A percentile compares a stretch with the other conserved stretches of the same genome.
Evolutionary conservation across 2,329 filamentous ascomycete genomes (phyloP).

Genomic region (Aspergillus fischeri): DNA sequence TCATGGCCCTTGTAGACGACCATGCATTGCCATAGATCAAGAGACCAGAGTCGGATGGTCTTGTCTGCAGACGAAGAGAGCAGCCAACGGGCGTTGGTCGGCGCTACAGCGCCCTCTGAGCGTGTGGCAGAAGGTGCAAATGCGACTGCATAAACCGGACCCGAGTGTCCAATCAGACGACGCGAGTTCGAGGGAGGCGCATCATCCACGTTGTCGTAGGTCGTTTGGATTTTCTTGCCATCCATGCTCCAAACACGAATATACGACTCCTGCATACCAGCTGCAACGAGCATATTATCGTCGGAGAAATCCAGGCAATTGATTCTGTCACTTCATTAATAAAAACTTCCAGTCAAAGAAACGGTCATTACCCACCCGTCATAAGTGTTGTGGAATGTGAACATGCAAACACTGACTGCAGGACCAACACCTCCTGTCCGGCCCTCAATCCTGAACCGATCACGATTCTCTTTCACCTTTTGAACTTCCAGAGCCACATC

Average conservation of each 20-base stretch:
- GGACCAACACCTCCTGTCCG: slow-evolving; percentile 79
- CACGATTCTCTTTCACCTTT: slow-evolving; percentile 86
- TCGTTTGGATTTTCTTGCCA: slow-evolving; percentile 71
- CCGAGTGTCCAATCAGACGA: slow-evolving; percentile 79
- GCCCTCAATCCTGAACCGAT: slow-evolving; percentile 82
- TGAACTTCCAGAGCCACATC: slow-evolving; percentile 94
- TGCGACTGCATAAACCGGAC: slow-evolving; percentile 80
- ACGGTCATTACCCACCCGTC: slow-evolving; percentile 61
- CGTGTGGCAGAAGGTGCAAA: slow-evolving; percentile 70
- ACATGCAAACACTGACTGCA: slow-evolving; percentile 88
- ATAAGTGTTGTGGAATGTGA: slow-evolving; percentile 95
- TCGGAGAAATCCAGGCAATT: slow-evolving; percentile 96
- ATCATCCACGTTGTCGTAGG: slow-evolving; percentile 56
- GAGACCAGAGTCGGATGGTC: slow-evolving; percentile 85
- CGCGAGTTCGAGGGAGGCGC: slow-evolving; percentile 67
- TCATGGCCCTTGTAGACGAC: slow-evolving; percentile 93
- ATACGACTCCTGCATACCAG: slow-evolving; percentile 88
- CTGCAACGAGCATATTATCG: slow-evolving; percentile 80
- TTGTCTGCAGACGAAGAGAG: slow-evolving; percentile 85
- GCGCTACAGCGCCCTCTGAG: slow-evolving; percentile 47
- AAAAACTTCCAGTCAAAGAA: neutral
- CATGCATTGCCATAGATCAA: slow-evolving; percentile 87
- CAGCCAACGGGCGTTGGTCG: slow-evolving; percentile 67
- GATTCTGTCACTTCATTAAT: slow-evolving; percentile 52
- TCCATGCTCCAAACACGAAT: slow-evolving; percentile 92